phyloP scores from a whole-genome alignment of 148 eudicot species.

The Polygonum maritimum region DNA sequence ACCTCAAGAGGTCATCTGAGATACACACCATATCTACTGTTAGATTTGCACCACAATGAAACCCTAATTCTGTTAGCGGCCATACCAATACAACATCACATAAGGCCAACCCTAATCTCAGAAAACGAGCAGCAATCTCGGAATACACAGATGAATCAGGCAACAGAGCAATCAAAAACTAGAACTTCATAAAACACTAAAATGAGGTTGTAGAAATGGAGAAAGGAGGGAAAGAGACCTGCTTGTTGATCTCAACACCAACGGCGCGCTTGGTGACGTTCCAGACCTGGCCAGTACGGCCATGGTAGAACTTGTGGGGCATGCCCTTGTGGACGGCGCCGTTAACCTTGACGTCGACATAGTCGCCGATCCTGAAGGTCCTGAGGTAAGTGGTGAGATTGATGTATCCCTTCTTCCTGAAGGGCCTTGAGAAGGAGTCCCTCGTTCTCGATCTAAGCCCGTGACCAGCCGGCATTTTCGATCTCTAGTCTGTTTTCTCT shows the following conservation, averaged over 20 bases:
- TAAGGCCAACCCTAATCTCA: too few relatives aligned
- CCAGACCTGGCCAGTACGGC: constrained; percentile 44
- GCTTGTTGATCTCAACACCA: constrained; percentile 41
- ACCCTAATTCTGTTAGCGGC: too few relatives aligned
- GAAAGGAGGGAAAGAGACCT: constrained; percentile 15
- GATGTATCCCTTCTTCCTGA: constrained; percentile 33
- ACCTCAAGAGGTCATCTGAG: too few relatives aligned
- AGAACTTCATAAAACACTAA: too few relatives aligned
- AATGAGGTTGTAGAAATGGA: too few relatives aligned
- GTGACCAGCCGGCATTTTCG: constrained; percentile 38
- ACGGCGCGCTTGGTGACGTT: constrained; percentile 40
- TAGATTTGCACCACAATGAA: too few relatives aligned
- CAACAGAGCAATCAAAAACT: too few relatives aligned
- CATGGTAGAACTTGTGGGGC: constrained; percentile 51
- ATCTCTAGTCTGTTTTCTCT: background rate
- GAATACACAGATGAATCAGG: too few relatives aligned
- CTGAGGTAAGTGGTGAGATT: constrained; percentile 24
- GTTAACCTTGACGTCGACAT: constrained; percentile 16
- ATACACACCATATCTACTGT: too few relatives aligned
- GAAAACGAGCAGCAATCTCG: too few relatives aligned
- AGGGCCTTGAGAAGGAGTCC: constrained; percentile 28
- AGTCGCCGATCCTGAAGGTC: constrained; percentile 30
- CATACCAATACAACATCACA: too few relatives aligned
- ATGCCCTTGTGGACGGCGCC: constrained; percentile 45
- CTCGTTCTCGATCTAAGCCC: constrained; percentile 29